Conservation (phyloP, 192 early-diverging fungal species). For the Entomortierella beljakovae region DNA sequence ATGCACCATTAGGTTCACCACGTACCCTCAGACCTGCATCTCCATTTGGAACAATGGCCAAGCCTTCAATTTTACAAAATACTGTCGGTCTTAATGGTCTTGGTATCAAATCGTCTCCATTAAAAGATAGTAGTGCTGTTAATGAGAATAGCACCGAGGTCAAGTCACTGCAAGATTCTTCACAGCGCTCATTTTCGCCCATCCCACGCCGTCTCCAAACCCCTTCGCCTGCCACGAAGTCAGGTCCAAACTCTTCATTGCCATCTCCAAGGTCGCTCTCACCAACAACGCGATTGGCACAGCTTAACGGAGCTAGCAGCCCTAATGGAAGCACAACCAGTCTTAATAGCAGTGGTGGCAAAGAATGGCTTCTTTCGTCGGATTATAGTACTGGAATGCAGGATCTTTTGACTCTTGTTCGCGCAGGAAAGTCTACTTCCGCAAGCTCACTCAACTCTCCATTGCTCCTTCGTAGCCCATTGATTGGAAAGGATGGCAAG, state of each 20-base stretch:
- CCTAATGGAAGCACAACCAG: slow-evolving; percentile 1
- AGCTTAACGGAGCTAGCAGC: slow-evolving; percentile 1
- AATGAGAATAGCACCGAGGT: not conserved
- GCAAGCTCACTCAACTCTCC: slow-evolving; percentile 30
- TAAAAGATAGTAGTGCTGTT: not conserved
- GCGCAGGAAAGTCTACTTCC: slow-evolving; percentile 39
- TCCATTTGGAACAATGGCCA: slow-evolving; percentile 36
- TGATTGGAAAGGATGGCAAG: slow-evolving; percentile 49
- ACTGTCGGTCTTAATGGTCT: not conserved
- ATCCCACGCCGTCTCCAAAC: slow-evolving; percentile 43
- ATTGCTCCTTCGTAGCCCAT: slow-evolving; percentile 13
- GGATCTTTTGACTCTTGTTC: slow-evolving; percentile 43
- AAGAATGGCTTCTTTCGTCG: slow-evolving; percentile 46
- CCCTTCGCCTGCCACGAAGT: slow-evolving; percentile 20
- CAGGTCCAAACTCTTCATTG: no score
- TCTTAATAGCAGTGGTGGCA: slow-evolving; percentile 1
- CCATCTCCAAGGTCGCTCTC: not conserved
- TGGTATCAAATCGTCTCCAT: slow-evolving; percentile 8
- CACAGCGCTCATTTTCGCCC: slow-evolving; percentile 30
- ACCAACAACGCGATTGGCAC: not conserved
- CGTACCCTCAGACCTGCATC: slow-evolving; percentile 22
- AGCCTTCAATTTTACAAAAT: slow-evolving; percentile 16
- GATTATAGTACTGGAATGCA: slow-evolving; percentile 52
- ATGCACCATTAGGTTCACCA: slow-evolving; percentile 9
- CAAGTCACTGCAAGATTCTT: not conserved